These are phyloP conservation scores for Daldinia decipiens DNA, from an alignment of 495 filamentous ascomycete species.

Conservation along the genomic window DNA sequence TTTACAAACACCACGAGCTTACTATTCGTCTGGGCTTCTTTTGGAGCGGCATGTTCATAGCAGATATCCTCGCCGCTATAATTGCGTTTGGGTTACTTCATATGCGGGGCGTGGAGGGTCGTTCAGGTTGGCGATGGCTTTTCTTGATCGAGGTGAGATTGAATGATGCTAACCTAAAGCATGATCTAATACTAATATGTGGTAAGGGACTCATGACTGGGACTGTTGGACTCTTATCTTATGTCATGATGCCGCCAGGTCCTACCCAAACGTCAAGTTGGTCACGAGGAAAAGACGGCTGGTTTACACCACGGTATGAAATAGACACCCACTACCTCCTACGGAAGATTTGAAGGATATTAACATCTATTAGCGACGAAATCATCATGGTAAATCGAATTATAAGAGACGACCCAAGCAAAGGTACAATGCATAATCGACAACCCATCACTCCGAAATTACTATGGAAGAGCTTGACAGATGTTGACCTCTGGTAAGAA, in stretches of 20 bases:
- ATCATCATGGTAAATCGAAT: slow-evolving; percentile 79
- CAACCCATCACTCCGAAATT: slow-evolving; percentile 69
- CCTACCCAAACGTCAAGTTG: slow-evolving; percentile 75
- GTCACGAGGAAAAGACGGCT: slow-evolving; percentile 71
- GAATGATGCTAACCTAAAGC: not conserved
- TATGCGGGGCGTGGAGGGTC: slow-evolving; percentile 66
- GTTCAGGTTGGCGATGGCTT: slow-evolving; percentile 79
- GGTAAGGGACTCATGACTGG: slow-evolving; percentile 64
- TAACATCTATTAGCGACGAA: slow-evolving; percentile 61
- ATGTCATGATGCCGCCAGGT: slow-evolving; percentile 74
- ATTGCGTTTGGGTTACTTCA: slow-evolving; percentile 78
- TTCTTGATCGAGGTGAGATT: slow-evolving; percentile 62
- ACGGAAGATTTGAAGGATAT: not conserved
- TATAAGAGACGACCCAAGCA: slow-evolving; percentile 75
- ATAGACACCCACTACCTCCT: not conserved
- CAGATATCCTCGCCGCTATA: slow-evolving; percentile 73
- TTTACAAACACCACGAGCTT: slow-evolving; percentile 76
- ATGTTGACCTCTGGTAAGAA: slow-evolving; percentile 75
- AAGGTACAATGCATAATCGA: slow-evolving; percentile 69
- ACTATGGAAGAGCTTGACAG: slow-evolving; percentile 70
- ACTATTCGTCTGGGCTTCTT: slow-evolving; percentile 60
- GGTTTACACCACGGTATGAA: slow-evolving; percentile 68
- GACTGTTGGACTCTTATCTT: slow-evolving; percentile 71
- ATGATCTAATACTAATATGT: slow-evolving; percentile 10
- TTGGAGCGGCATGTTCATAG: slow-evolving; percentile 75